Evolutionary conservation across 805 yeast genomes (phyloP), one percentile per base, ranked within the genome.

Genomic region (Gaillardinia entomophila): DNA sequence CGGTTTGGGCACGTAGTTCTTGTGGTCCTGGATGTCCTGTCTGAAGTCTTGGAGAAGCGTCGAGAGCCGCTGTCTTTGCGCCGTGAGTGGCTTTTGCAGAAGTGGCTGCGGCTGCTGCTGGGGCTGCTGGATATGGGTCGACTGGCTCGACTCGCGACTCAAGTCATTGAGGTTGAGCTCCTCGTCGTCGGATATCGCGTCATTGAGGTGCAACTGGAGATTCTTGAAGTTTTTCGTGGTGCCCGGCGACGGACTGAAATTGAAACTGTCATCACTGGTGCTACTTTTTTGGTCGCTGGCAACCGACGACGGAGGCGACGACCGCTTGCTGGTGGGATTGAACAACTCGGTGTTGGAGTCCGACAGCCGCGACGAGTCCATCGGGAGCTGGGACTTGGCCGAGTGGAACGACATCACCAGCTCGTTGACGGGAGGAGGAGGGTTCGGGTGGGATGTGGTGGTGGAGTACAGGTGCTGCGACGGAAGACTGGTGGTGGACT

Each of bases 1-100:
- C 13, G 16, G 3, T 16, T 26, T 13, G 3, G 53, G 51, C 8
- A 38, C 41, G 16, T 42, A 39, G 18, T 42, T 40, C 31, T 46
- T 55, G 30, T 49, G 53, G 16, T 37, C 41, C 20, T 46, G 49
- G 2, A 57, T 40, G 17, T 62, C 66, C 16, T 45, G 37, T 31
- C 45, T 59, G 32, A 57, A 49, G 10, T 39, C 57, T 14, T 51
- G 53, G 24, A 60, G 50, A 2, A 57, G 55, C 5, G 48, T 31
- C 4, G 57, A 48, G 25, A 61, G 41, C 32, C 57, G 42, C 25
- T 46, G 31, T 24, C 37, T 31, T 34, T 26, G 15, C 20, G 24
- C 11, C 20, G 11, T 17, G 32, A 26, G 28, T 31, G 10, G 17
- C 14, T 11, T 23, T 15, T 22, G n/a, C 5, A 5, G 10, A 4